phyloP scores from a whole-genome alignment of 495 filamentous ascomycete genomes.

The Annulohypoxylon nitens region DNA sequence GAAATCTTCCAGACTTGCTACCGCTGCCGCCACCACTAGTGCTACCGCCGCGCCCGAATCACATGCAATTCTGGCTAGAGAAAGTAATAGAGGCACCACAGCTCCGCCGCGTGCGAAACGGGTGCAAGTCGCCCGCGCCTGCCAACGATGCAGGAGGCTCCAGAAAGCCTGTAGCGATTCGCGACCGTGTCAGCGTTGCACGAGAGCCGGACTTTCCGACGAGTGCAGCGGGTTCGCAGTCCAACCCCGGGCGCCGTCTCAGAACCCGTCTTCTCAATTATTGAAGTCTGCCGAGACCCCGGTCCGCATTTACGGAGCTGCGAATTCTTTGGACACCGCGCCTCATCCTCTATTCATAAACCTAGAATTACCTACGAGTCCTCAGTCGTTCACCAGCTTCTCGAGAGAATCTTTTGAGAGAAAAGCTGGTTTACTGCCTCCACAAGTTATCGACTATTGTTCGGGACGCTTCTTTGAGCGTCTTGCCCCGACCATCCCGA shows the following conservation, averaged over 20 bases:
- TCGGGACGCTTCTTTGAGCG: conserved; percentile 56
- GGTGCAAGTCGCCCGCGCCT: conserved; percentile 50
- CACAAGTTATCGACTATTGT: conserved; percentile 49
- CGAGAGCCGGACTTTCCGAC: conserved; percentile 44
- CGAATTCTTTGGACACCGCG: conserved; percentile 6
- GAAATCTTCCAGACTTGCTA: neutral
- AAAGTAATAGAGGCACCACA: neutral
- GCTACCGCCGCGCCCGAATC: conserved; percentile 1
- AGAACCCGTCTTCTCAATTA: conserved; percentile 10
- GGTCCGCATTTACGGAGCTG: neutral
- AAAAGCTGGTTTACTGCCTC: conserved; percentile 32
- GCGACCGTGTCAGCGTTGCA: conserved; percentile 50
- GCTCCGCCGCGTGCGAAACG: conserved; percentile 38
- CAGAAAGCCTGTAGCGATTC: conserved; percentile 52
- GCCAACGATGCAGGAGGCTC: conserved; percentile 48
- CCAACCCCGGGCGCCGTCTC: conserved; percentile 8
- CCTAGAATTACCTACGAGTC: conserved; percentile 32
- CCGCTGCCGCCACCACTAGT: neutral
- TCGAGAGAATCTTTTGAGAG: conserved; percentile 38
- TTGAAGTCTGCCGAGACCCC: conserved; percentile 11
- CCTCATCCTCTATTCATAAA: conserved; percentile 23
- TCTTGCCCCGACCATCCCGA: conserved; percentile 59
- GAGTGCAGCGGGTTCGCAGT: conserved; percentile 38
- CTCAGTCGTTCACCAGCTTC: conserved; percentile 40
- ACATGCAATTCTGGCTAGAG: neutral